These are phyloP conservation scores for Takashimella koratensis DNA, from an alignment of 1,284 basidiomycete genomes.

Conservation along the genomic window DNA sequence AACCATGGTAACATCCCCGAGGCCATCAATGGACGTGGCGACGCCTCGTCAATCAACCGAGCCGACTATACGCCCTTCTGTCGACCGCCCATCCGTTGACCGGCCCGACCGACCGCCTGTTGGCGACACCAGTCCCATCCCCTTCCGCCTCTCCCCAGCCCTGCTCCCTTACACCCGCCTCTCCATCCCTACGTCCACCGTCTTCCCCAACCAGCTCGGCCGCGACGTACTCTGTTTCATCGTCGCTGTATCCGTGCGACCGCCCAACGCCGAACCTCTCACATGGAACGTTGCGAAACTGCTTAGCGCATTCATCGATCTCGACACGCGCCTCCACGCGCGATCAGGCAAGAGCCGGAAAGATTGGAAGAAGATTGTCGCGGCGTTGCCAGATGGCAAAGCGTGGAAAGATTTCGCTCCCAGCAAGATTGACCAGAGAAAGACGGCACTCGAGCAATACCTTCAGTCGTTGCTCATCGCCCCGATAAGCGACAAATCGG, in stretches of 20 bases:
- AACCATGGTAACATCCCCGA: background rate
- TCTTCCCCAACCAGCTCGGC: conserved; percentile 42
- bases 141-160: conserved; percentile 25
- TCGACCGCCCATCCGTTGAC: conserved; percentile 10
- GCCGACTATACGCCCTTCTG: background rate
- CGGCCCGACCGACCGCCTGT: background rate
- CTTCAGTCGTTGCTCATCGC: conserved; percentile 79
- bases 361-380: conserved; percentile 70
- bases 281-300: conserved; percentile 90
- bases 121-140: conserved; percentile 1
- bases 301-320: conserved; percentile 80
- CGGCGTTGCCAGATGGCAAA: conserved; percentile 78
- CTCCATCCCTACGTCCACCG: conserved; percentile 42
- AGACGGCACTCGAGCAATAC: conserved; percentile 81
- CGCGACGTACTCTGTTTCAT: conserved; percentile 49
- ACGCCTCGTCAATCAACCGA: conserved; percentile 10
- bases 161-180: conserved; percentile 43
- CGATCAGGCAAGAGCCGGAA: conserved; percentile 60
- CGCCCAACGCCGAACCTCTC: conserved; percentile 50
- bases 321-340: conserved; percentile 63
- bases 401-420: conserved; percentile 97
- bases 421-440: conserved; percentile 90
- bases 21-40: conserved; percentile 25
- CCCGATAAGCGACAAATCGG: conserved; percentile 81
- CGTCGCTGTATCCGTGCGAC: conserved; percentile 38